Conservation (phyloP, 2,329 filamentous ascomycete species). For the Sporothrix schenckii region DNA sequence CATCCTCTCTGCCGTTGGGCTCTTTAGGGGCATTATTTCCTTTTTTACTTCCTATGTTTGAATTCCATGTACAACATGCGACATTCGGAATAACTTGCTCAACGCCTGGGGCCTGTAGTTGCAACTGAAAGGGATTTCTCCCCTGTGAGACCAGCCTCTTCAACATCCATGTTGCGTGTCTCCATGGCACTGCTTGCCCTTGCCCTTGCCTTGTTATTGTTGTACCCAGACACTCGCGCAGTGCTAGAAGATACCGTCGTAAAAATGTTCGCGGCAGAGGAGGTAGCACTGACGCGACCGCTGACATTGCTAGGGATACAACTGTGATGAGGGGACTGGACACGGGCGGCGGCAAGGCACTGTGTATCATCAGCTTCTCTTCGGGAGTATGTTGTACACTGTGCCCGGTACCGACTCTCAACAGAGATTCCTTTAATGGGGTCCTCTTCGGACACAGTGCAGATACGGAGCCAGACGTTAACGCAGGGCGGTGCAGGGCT, state of each 20-base stretch:
- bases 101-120: background rate
- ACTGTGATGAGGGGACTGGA: conserved; percentile 21
- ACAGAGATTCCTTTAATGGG: background rate
- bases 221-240: background rate
- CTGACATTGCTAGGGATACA: conserved; percentile 13
- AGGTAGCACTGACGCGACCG: conserved; percentile 20
- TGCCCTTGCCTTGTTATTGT: background rate
- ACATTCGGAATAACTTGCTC: background rate
- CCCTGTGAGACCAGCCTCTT: conserved; percentile 12
- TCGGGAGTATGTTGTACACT: background rate
- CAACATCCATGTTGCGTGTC: background rate
- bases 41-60: background rate
- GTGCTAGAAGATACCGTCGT: background rate
- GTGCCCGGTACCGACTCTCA: background rate
- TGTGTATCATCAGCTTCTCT: background rate
- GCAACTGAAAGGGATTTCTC: background rate
- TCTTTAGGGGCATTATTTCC: background rate
- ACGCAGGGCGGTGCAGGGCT: conserved; percentile 19
- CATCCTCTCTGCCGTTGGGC: too few relatives aligned
- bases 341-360: background rate
- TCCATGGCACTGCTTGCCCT: background rate
- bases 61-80: background rate
- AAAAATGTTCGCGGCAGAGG: background rate
- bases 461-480: background rate
- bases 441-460: background rate